Conservation (phyloP, 2,329 filamentous ascomycete species). For the Ophiostoma australiae region DNA sequence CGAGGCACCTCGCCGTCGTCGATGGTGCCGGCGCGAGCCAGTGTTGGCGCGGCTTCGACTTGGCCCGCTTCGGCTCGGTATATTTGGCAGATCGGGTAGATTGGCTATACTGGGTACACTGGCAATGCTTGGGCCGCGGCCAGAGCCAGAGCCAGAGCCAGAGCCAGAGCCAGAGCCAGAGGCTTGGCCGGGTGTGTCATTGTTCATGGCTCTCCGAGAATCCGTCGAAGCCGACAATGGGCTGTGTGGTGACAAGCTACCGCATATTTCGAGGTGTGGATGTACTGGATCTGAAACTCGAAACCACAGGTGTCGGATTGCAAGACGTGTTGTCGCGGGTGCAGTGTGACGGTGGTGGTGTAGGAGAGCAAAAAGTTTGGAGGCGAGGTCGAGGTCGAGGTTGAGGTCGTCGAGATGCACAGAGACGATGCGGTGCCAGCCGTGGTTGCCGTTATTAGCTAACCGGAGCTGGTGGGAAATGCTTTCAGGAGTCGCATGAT, state of each 20-base stretch:
- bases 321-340: conserved; percentile 1
- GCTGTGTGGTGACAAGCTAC: conserved; percentile 17
- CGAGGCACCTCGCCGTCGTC: conserved; percentile 7
- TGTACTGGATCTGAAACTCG: background rate
- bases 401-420: background rate
- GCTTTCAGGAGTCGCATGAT: conserved; percentile 12
- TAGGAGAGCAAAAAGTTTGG: background rate
- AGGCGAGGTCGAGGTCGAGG: background rate
- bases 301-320: background rate
- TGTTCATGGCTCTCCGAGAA: conserved; percentile 20
- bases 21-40: conserved; percentile 9
- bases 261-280: conserved; percentile 21
- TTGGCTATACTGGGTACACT: conserved; percentile 17
- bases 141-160: background rate
- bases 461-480: background rate
- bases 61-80: conserved; percentile 12
- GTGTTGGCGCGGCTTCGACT: conserved; percentile 18
- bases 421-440: background rate
- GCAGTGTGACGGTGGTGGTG: background rate
- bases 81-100: background rate
- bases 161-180: conserved; percentile 18
- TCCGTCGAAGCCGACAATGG: conserved; percentile 13
- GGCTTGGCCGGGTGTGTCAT: conserved; percentile 15
- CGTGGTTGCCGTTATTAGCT: background rate
- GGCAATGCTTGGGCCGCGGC: conserved; percentile 15